Evolutionary conservation across 441 rosid species (phyloP).

Genomic region (Populus hybrid): DNA sequence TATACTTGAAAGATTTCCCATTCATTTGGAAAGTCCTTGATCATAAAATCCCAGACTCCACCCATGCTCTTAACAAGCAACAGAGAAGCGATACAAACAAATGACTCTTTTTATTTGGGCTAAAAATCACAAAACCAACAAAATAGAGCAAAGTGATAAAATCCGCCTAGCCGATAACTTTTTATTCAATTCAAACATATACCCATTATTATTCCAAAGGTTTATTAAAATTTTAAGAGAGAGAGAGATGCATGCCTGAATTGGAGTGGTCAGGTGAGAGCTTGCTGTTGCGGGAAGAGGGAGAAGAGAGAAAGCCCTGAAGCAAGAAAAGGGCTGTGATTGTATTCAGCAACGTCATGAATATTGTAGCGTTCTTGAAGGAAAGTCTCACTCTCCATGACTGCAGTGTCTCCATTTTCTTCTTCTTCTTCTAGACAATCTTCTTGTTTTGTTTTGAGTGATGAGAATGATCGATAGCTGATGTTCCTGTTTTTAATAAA

Average conservation of each 20-base stretch:
- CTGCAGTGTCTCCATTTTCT: constrained; percentile 49
- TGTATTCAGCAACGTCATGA: constrained; percentile 52
- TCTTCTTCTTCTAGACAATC: background rate
- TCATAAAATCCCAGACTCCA: background rate
- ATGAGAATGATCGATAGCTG: background rate
- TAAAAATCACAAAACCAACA: background rate
- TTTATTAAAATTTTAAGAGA: background rate
- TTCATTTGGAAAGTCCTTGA: background rate
- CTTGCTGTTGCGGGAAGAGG: constrained; percentile 29
- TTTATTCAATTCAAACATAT: constrained; percentile 1
- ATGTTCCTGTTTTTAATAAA: background rate
- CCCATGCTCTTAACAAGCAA: background rate
- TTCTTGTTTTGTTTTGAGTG: background rate
- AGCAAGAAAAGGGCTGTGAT: constrained; percentile 57
- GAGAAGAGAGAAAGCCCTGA: constrained; percentile 45
- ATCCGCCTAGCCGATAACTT: background rate
- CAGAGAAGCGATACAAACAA: background rate
- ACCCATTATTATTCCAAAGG: constrained; percentile 1
- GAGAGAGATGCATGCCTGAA: constrained; percentile 31
- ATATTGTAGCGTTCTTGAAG: constrained; percentile 73
- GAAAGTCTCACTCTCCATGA: constrained; percentile 67
- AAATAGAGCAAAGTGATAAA: background rate
- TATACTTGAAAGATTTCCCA: background rate
- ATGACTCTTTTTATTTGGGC: background rate
- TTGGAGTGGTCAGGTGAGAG: constrained; percentile 36